These are phyloP conservation scores for Isatis lusitanica DNA, from an alignment of 441 rosid species.

Conservation along the genomic window DNA sequence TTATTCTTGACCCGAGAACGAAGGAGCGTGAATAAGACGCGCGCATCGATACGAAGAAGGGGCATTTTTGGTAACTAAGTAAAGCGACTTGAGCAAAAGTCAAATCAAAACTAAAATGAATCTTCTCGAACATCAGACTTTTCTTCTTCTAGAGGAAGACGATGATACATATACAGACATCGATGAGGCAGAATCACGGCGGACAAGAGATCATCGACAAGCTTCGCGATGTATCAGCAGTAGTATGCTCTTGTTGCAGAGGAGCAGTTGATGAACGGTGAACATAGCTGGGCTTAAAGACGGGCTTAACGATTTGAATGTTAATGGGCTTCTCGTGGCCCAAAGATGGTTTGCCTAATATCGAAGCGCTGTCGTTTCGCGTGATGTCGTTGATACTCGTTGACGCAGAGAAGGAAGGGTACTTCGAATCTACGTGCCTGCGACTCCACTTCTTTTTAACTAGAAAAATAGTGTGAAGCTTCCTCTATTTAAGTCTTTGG, in stretches of 20 bases:
- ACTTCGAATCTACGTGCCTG: not conserved
- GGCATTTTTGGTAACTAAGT: not conserved
- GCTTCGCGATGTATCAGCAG: too few species aligned
- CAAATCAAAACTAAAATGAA: not conserved
- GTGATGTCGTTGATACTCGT: not conserved
- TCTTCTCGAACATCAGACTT: not conserved
- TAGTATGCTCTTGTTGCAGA: too few species aligned
- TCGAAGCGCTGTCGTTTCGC: not conserved
- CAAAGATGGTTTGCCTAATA: not conserved
- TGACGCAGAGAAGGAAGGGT: not conserved
- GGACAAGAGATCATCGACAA: not conserved
- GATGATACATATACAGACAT: not conserved
- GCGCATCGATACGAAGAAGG: not conserved
- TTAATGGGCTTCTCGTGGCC: not conserved
- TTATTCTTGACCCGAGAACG: not conserved
- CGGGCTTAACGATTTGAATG: not conserved
- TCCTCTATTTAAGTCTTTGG: not conserved
- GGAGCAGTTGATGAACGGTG: not conserved
- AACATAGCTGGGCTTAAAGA: not conserved
- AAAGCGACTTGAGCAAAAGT: not conserved
- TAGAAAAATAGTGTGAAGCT: not conserved
- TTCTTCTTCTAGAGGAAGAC: not conserved
- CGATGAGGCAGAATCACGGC: not conserved
- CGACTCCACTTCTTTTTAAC: not conserved
- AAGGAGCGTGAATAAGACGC: constrained; percentile 3